Evolutionary conservation across 331 rosid species (phyloP).

Genomic region (Rosa hybrid): DNA sequence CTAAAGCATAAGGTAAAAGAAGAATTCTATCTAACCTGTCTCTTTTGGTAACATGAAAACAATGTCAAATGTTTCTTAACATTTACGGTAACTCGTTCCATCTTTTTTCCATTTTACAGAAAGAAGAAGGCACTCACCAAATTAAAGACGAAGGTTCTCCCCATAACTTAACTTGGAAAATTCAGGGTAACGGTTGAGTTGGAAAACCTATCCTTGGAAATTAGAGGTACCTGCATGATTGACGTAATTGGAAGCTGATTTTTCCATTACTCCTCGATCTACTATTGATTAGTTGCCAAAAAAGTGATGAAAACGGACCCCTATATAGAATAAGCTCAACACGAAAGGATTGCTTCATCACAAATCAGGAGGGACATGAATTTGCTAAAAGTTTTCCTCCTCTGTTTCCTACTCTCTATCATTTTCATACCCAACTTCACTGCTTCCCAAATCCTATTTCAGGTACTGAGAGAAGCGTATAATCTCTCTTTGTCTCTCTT

Average conservation of each 20-base stretch:
- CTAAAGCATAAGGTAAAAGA: neutral
- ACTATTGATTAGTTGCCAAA: neutral
- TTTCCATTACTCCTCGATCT: neutral
- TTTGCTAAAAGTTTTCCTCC: neutral
- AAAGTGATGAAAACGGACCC: neutral
- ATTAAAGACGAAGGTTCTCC: too few relatives aligned
- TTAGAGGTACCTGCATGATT: neutral
- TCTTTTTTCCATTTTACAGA: too few relatives aligned
- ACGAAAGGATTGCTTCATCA: neutral
- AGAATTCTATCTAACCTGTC: neutral
- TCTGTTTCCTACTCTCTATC: neutral
- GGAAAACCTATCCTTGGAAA: neutral
- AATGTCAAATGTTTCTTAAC: neutral
- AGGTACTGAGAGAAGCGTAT: constrained; percentile 12
- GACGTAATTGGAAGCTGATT: neutral
- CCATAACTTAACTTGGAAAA: too few relatives aligned
- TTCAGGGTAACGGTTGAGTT: neutral
- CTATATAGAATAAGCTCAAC: neutral
- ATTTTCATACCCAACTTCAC: constrained; percentile 18
- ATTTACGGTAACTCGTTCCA: too few relatives aligned
- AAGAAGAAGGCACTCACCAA: too few relatives aligned
- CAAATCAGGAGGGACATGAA: constrained; percentile 10
- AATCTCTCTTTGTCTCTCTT: neutral
- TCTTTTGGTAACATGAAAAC: neutral
- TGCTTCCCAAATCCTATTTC: constrained; percentile 26